A percentile compares a stretch with the other conserved stretches of the same genome.
These are phyloP conservation scores for Trichoderma oligosporum DNA, from an alignment of 2,329 filamentous ascomycete species.

Conservation along the genomic window DNA sequence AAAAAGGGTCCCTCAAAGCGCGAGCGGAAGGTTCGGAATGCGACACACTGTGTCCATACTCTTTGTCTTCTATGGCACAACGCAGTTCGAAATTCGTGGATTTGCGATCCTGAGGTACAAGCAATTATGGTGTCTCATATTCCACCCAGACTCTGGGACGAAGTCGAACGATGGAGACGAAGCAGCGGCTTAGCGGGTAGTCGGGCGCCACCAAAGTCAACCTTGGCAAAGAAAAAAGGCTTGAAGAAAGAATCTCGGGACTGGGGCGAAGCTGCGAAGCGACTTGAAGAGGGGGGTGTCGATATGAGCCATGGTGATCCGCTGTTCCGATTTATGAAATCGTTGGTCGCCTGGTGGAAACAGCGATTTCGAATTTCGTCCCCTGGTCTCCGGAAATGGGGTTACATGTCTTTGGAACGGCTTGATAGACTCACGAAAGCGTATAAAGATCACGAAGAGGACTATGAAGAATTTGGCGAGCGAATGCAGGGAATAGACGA, in stretches of 20 bases:
- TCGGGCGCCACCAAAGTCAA: conserved; percentile 27
- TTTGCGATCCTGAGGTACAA: conserved; percentile 73
- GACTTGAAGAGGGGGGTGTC: conserved; percentile 64
- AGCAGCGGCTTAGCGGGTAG: conserved; percentile 57
- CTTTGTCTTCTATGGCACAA: conserved; percentile 88
- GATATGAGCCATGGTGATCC: conserved; percentile 84
- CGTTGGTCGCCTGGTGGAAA: conserved; percentile 82
- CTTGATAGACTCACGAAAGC: conserved; percentile 71
- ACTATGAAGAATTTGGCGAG: conserved; percentile 73
- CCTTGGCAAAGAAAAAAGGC: conserved; percentile 28
- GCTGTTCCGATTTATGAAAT: conserved; percentile 69
- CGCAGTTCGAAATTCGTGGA: conserved; percentile 76
- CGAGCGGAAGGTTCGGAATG: conserved; percentile 71
- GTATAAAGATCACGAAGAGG: conserved; percentile 61
- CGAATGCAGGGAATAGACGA: conserved; percentile 61
- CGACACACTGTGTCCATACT: conserved; percentile 86
- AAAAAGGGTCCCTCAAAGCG: conserved; percentile 86
- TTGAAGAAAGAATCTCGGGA: conserved; percentile 46
- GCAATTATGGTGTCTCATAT: conserved; percentile 72
- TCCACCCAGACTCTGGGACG: conserved; percentile 62
- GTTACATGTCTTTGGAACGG: conserved; percentile 75
- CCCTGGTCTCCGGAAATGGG: conserved; percentile 80
- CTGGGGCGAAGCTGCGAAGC: conserved; percentile 68
- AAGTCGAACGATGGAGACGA: conserved; percentile 68
- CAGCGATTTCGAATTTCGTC: conserved; percentile 73